These are phyloP conservation scores for Pythium insidiosum DNA, from an alignment of 352 stramenopile species.

Conservation along the genomic window DNA sequence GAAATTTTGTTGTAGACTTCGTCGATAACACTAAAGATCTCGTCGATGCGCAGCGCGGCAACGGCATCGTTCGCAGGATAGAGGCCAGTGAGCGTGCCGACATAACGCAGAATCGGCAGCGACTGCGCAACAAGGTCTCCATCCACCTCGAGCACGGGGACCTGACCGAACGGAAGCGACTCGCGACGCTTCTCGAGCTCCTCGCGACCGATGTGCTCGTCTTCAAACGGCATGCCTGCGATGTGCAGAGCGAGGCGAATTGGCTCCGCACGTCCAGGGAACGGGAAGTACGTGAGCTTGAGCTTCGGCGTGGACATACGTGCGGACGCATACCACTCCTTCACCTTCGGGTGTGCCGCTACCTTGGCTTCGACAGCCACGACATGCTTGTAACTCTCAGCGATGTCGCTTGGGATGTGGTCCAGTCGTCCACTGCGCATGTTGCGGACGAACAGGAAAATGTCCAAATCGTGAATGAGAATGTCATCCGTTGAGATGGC, in stretches of 20 bases:
- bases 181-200: constrained; percentile 19
- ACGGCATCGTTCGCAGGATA: constrained; percentile 24
- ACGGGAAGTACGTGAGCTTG: constrained; percentile 64
- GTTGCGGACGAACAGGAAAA: constrained; percentile 16
- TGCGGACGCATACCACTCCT: constrained; percentile 22
- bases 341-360: constrained; percentile 19
- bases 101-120: constrained; percentile 27
- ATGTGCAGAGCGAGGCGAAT: constrained; percentile 49
- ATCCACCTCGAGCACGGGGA: constrained; percentile 25
- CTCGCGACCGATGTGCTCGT: constrained; percentile 28
- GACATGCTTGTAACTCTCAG: constrained; percentile 11
- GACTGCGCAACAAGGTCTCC: constrained; percentile 35
- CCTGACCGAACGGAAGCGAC: constrained; percentile 23
- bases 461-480: constrained; percentile 21
- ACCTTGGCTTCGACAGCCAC: constrained; percentile 13
- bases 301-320: constrained; percentile 15
- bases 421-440: constrained; percentile 20
- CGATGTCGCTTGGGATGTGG: constrained; percentile 22
- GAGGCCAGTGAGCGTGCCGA: constrained; percentile 18
- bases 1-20: constrained; percentile 11
- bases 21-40: constrained; percentile 15
- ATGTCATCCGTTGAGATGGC: constrained; percentile 13
- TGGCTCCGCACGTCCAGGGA: constrained; percentile 32
- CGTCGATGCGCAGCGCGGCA: constrained; percentile 16
- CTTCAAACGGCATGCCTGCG: constrained; percentile 49